These are phyloP conservation scores for Cladosporium sp. DNA, from an alignment of 2,329 filamentous ascomycete species.

Conservation along the genomic window DNA sequence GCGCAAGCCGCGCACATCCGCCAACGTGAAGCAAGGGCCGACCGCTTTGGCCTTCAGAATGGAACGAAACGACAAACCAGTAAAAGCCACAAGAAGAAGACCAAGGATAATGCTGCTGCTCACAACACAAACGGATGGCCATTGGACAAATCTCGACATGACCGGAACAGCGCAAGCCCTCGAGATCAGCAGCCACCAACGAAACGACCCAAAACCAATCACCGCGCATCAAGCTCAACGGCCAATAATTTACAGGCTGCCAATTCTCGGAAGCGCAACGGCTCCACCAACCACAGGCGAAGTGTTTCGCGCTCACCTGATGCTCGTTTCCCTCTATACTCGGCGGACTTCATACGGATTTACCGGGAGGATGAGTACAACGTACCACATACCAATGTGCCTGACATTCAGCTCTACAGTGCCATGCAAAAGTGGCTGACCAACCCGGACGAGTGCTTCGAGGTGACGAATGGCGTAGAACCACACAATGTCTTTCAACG, in stretches of 20 bases:
- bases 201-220: slow-evolving; percentile 78
- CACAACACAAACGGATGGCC: slow-evolving; percentile 64
- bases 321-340: slow-evolving; percentile 28
- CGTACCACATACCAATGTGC: slow-evolving; percentile 11
- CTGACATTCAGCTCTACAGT: slow-evolving; percentile 64
- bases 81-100: slow-evolving; percentile 86
- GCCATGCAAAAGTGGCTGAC: slow-evolving; percentile 74
- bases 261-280: slow-evolving; percentile 58
- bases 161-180: slow-evolving; percentile 48
- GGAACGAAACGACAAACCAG: slow-evolving; percentile 64
- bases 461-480: slow-evolving; percentile 7
- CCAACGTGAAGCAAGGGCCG: slow-evolving; percentile 26
- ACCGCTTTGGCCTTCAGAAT: slow-evolving; percentile 58
- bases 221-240: slow-evolving; percentile 73
- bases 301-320: slow-evolving; percentile 73
- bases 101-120: slow-evolving; percentile 57
- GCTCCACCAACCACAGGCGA: slow-evolving; percentile 55
- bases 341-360: slow-evolving; percentile 65
- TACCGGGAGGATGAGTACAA: slow-evolving; percentile 43
- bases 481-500: slow-evolving; percentile 47
- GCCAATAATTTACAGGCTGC: slow-evolving; percentile 56
- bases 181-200: slow-evolving; percentile 55
- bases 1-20: slow-evolving; percentile 62
- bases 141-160: slow-evolving; percentile 53
- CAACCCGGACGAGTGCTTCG: slow-evolving; percentile 55